Evolutionary conservation across 164 flowering plant genomes (phyloP).

Genomic region (Amborella trichopoda): DNA sequence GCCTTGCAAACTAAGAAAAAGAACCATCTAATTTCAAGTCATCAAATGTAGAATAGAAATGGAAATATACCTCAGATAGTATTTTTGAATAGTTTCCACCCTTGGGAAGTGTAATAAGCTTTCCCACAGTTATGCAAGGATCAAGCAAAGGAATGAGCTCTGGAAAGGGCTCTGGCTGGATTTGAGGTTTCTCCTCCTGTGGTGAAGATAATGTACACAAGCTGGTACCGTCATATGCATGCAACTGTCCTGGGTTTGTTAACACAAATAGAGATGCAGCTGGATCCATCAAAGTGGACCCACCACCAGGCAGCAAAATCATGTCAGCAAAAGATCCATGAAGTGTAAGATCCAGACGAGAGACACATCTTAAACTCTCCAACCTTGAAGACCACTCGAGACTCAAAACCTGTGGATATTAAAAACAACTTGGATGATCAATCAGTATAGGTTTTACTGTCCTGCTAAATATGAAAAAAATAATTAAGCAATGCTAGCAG

Average conservation of each 20-base stretch:
- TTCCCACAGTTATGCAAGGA: slow-evolving; percentile 56
- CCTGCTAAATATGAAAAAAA: too few relatives aligned
- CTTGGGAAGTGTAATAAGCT: slow-evolving; percentile 23
- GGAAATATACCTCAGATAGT: slow-evolving; percentile 43
- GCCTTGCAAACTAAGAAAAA: not conserved
- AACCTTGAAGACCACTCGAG: slow-evolving; percentile 76
- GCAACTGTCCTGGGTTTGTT: slow-evolving; percentile 76
- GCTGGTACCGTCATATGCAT: slow-evolving; percentile 35
- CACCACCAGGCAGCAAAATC: slow-evolving; percentile 48
- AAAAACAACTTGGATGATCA: too few relatives aligned
- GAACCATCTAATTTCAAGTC: too few relatives aligned
- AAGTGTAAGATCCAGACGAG: slow-evolving; percentile 59
- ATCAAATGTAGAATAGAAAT: too few relatives aligned
- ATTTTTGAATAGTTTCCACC: slow-evolving; percentile 26
- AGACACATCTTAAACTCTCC: slow-evolving; percentile 44
- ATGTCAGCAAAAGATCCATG: slow-evolving; percentile 78
- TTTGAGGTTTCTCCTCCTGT: slow-evolving; percentile 24
- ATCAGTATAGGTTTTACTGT: too few relatives aligned
- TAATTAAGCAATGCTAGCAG: too few relatives aligned
- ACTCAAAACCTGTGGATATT: slow-evolving; percentile 45
- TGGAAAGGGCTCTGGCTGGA: slow-evolving; percentile 40
- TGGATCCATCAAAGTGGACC: slow-evolving; percentile 21
- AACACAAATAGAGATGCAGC: slow-evolving; percentile 48
- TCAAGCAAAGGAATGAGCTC: slow-evolving; percentile 37
- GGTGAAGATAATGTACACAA: slow-evolving; percentile 29